A percentile compares a stretch with the other conserved stretches of the same genome.
These are phyloP conservation scores for Hibiscus tridactylites DNA, from an alignment of 345 rosid species.

Conservation along the genomic window DNA sequence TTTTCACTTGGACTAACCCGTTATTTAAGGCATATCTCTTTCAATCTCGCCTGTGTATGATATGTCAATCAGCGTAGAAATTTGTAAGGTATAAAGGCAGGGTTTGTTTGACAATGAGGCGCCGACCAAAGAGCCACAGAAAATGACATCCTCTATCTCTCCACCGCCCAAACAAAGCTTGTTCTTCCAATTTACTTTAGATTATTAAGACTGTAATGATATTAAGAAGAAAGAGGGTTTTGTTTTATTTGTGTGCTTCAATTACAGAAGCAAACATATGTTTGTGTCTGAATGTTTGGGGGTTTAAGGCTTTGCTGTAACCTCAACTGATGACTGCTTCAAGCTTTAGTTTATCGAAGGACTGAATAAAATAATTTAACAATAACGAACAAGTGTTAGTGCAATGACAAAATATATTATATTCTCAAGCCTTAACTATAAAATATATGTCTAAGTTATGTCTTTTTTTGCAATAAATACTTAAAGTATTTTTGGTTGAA, in stretches of 20 bases:
- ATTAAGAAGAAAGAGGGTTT: background rate
- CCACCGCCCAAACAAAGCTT: slow-evolving; percentile 46
- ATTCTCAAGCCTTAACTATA: too few species aligned
- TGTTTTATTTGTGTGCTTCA: slow-evolving; percentile 6
- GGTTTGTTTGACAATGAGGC: slow-evolving; percentile 15
- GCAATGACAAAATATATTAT: background rate
- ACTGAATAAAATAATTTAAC: background rate
- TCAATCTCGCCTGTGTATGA: too few species aligned
- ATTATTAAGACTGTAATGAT: background rate
- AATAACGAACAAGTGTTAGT: background rate
- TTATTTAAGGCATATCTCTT: too few species aligned
- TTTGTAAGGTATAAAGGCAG: background rate
- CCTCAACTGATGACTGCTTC: slow-evolving; percentile 7
- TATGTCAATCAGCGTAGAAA: slow-evolving; percentile 6
- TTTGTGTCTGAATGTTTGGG: background rate
- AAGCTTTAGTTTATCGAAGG: background rate
- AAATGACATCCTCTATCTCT: slow-evolving; percentile 13
- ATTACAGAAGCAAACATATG: slow-evolving; percentile 6
- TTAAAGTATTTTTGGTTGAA: too few species aligned
- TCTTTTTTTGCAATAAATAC: too few species aligned
- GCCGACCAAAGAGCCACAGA: slow-evolving; percentile 17
- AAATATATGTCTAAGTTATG: too few species aligned
- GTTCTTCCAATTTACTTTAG: background rate
- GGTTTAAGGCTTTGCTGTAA: background rate
- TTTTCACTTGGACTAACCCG: too few species aligned